These are phyloP conservation scores for Pleurotus pulmonarius DNA, from an alignment of 768 basidiomycete species.

Conservation along the genomic window DNA sequence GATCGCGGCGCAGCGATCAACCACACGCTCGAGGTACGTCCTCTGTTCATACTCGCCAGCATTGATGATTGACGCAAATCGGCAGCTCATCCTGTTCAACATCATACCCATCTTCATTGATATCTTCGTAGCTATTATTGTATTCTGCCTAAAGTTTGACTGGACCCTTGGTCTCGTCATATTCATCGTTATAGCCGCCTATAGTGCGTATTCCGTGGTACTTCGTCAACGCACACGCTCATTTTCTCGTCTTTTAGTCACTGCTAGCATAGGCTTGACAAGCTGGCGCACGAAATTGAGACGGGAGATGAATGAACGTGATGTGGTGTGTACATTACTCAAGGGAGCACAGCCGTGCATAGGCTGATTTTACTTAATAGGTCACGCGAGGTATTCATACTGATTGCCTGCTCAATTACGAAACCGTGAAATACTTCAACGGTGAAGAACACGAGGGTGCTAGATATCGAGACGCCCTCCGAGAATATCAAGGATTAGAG, in stretches of 20 bases:
- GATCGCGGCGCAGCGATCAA: slow-evolving; percentile 87
- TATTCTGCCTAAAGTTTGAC: slow-evolving; percentile 62
- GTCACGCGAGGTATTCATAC: slow-evolving; percentile 80
- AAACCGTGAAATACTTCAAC: slow-evolving; percentile 88
- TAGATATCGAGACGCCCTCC: slow-evolving; percentile 68
- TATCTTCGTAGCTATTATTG: slow-evolving; percentile 62
- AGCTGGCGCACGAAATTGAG: slow-evolving; percentile 72
- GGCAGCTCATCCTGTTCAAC: slow-evolving; percentile 76
- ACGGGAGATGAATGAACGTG: slow-evolving; percentile 77
- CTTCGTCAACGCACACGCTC: background rate
- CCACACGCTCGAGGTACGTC: slow-evolving; percentile 61
- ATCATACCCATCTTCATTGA: slow-evolving; percentile 83
- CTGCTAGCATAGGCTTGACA: slow-evolving; percentile 54
- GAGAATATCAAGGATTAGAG: slow-evolving; percentile 71
- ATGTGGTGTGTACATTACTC: slow-evolving; percentile 46
- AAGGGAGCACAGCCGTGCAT: no score
- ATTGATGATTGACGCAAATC: slow-evolving; percentile 2
- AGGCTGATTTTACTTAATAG: slow-evolving; percentile 22
- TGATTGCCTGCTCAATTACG: slow-evolving; percentile 77
- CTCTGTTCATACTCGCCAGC: background rate
- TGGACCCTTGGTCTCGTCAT: slow-evolving; percentile 67
- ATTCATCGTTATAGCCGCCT: slow-evolving; percentile 69
- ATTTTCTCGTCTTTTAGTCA: slow-evolving; percentile 29
- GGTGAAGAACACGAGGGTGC: slow-evolving; percentile 77
- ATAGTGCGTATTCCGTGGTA: slow-evolving; percentile 41